phyloP scores from a whole-genome alignment of 352 stramenopile genomes.

The Phytopythium kandeliae region DNA sequence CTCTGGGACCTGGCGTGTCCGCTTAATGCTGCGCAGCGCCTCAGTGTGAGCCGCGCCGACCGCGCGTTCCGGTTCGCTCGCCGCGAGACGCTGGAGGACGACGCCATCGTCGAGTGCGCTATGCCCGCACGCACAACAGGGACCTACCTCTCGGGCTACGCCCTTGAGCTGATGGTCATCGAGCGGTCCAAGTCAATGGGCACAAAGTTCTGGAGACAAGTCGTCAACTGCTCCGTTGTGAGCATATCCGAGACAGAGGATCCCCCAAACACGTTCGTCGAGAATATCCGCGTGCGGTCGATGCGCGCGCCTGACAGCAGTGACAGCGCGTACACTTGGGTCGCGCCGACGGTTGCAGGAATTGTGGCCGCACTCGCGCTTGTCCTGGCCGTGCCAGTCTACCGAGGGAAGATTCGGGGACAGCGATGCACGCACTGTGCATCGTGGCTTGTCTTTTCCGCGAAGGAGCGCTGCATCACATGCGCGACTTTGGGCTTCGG shows the following conservation, averaged over 20 bases:
- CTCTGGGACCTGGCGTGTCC: constrained; percentile 75
- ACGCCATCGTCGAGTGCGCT: constrained; percentile 42
- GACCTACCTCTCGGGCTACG: constrained; percentile 54
- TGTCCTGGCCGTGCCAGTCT: constrained; percentile 39
- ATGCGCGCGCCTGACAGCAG: constrained; percentile 21
- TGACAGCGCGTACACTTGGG: constrained; percentile 23
- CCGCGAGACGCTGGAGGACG: constrained; percentile 43
- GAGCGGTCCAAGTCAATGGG: constrained; percentile 42
- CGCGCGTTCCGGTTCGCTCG: constrained; percentile 55
- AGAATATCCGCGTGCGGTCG: constrained; percentile 56
- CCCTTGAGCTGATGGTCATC: constrained; percentile 46
- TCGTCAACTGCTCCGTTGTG: constrained; percentile 55
- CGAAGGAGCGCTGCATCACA: constrained; percentile 35
- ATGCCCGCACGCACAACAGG: constrained; percentile 47
- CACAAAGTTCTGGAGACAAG: constrained; percentile 54
- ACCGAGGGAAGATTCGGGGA: constrained; percentile 36
- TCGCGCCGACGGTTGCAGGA: constrained; percentile 21
- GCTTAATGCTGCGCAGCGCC: constrained; percentile 52
- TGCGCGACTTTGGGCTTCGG: constrained; percentile 60
- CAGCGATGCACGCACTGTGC: constrained; percentile 62
- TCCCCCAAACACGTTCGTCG: constrained; percentile 35
- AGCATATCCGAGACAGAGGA: constrained; percentile 36
- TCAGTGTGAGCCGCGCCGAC: constrained; percentile 59
- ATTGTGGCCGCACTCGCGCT: constrained; percentile 10
- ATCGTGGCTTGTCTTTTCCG: constrained; percentile 51